Evolutionary conservation across 305 asterid genomes (phyloP), one percentile per base, ranked within the genome.

Genomic region (Caryopteris hybrid): DNA sequence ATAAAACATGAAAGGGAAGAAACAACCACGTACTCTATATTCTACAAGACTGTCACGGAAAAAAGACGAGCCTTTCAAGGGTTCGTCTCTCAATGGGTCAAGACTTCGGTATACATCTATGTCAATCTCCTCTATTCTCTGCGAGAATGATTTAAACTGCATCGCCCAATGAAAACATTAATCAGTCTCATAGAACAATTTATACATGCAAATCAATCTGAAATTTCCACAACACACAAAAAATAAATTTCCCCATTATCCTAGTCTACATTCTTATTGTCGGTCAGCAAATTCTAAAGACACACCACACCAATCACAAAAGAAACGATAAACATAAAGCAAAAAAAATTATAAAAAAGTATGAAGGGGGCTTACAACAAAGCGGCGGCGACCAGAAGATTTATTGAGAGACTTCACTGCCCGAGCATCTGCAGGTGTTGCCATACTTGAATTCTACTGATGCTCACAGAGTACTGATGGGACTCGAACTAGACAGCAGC

Each of bases 81-180:
- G 97, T 69, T 93, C 91, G 1, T 86, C 74, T 76, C 83, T 82
- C 62, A 79, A 20, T 16, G 80, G 78, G 55, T 80, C 88, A 3
- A 87, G 89, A 64, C 91, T 91, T 41, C 85, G 82, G 79, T 80
- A 87, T 4, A 93, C 97, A 79, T 87, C 84, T 17, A 93, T 80
- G 25, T 91, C 84, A 33, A 91, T 78, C 66, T 93, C 95, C 33
- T 81, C 86, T 61, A 91, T 71, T 72, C 85, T 80, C 71, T 86
- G 90, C 0, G 85, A 78, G 62, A 87, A 74, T 2, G 85, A 71
- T 92, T 87, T 84, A 83, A 84, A 91, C 99, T 93, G 89, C 86
- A 80, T 2, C 51, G 36, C 29, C 33, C 47, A 54, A 50, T 0
- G 8, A 61, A 20, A 53, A 60, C 50, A 61, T 53, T 51, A 70